Percentiles rank a stretch among this genome's conserved stretches.
These are phyloP conservation scores for Peronosclerospora sorghi DNA, from an alignment of 352 stramenopile genomes.

Conservation along the genomic window DNA sequence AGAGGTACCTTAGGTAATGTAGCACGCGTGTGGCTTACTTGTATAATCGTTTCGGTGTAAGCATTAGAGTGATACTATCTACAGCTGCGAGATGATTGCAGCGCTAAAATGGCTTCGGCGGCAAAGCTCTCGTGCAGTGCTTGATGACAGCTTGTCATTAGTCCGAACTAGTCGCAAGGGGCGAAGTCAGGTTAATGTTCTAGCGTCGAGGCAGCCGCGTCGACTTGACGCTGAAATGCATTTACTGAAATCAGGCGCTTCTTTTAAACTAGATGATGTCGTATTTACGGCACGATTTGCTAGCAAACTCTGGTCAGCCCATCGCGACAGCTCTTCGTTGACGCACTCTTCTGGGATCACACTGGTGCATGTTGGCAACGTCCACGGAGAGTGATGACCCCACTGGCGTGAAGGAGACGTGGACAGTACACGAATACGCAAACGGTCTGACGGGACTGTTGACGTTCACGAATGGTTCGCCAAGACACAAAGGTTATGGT, in stretches of 20 bases:
- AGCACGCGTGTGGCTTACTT: too few species aligned
- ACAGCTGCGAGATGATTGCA: slow-evolving; percentile 5
- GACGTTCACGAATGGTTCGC: too few species aligned
- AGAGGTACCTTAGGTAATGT: slow-evolving; percentile 3
- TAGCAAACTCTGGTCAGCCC: slow-evolving; percentile 4
- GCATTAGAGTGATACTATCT: slow-evolving; percentile 3
- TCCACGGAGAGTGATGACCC: too few species aligned
- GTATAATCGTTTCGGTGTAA: neutral
- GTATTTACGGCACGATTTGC: slow-evolving; percentile 7
- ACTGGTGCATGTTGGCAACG: too few species aligned
- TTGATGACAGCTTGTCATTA: neutral
- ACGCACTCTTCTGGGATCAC: too few species aligned
- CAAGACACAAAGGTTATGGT: too few species aligned
- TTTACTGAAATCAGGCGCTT: neutral
- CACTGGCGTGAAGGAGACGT: too few species aligned
- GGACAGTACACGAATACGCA: too few species aligned
- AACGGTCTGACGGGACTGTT: too few species aligned
- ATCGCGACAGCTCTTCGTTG: slow-evolving; percentile 7
- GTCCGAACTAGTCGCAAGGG: neutral
- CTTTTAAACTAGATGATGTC: neutral
- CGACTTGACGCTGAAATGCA: slow-evolving; percentile 14
- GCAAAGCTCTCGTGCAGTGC: slow-evolving; percentile 1
- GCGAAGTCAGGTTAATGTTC: neutral
- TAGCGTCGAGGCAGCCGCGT: too few species aligned
- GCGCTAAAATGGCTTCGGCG: neutral